These are phyloP conservation scores for Plectranthus barbatus DNA, from an alignment of 257 asterid species.

Conservation along the genomic window DNA sequence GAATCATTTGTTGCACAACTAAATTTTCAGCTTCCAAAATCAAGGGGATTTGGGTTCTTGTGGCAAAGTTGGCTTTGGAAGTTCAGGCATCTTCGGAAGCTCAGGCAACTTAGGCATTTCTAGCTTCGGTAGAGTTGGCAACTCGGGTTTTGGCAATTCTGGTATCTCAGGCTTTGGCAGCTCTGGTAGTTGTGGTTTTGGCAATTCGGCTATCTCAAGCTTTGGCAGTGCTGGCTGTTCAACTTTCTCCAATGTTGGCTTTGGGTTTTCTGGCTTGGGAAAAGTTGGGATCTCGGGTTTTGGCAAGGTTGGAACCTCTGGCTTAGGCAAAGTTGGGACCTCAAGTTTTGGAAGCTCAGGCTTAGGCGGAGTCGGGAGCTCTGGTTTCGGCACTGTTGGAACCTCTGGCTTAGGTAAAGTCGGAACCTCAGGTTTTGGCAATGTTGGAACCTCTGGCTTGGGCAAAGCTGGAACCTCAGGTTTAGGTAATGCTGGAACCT, in stretches of 20 bases:
- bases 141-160: not conserved
- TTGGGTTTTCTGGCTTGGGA: slow-evolving; percentile 5
- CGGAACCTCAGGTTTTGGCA: not conserved
- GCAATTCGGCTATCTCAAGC: not conserved
- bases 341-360: slow-evolving; percentile 4
- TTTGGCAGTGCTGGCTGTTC: not conserved
- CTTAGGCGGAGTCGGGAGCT: slow-evolving; percentile 9
- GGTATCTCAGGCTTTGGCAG: not conserved
- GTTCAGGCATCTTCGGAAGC: not conserved
- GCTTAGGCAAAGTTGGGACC: not conserved
- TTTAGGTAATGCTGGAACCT: not conserved
- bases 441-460: not conserved
- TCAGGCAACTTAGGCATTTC: not conserved
- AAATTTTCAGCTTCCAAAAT: too few relatives aligned
- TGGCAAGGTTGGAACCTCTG: slow-evolving; percentile 13
- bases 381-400: not conserved
- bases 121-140: not conserved
- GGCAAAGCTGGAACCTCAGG: not conserved
- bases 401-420: not conserved
- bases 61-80: not conserved
- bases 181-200: not conserved
- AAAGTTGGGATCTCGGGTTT: not conserved
- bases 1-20: too few relatives aligned
- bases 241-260: not conserved
- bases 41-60: not conserved